A percentile compares a stretch with the other conserved stretches of the same genome.
These are phyloP conservation scores for Giardia duodenalis DNA, from an alignment of 208 protist species.

Conservation along the genomic window DNA sequence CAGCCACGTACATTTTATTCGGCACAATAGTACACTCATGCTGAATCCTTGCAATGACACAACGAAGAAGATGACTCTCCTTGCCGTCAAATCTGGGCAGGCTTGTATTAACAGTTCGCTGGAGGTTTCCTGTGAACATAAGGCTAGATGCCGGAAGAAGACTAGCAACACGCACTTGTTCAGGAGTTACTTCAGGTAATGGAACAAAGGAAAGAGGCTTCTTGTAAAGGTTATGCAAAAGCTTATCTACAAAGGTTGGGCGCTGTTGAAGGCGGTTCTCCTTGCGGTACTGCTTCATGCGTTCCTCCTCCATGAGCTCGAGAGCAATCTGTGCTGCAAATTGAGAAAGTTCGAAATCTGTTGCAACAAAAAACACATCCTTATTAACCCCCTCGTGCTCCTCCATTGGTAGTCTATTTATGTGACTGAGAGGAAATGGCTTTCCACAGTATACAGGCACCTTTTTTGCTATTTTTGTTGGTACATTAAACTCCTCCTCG, in stretches of 20 bases:
- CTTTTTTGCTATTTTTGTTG: constrained; percentile 18
- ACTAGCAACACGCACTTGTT: constrained; percentile 21
- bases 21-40: constrained; percentile 21
- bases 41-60: background rate
- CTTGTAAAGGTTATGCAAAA: background rate
- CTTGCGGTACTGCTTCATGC: background rate
- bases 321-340: background rate
- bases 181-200: constrained; percentile 8
- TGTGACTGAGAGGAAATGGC: background rate
- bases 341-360: background rate
- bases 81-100: background rate
- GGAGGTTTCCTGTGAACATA: background rate
- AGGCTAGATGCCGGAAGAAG: background rate
- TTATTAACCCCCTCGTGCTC: constrained; percentile 27
- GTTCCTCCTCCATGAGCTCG: background rate
- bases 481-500: constrained; percentile 18
- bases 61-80: background rate
- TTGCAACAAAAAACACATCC: constrained; percentile 13
- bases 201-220: background rate
- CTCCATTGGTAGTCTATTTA: background rate
- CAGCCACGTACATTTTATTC: background rate
- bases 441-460: background rate
- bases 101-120: background rate
- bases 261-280: background rate
- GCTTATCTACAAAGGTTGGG: background rate